A percentile compares a stretch with the other conserved stretches of the same genome.
These are phyloP conservation scores for Pythium aphanidermatum DNA, from an alignment of 352 stramenopile genomes.

Conservation along the genomic window DNA sequence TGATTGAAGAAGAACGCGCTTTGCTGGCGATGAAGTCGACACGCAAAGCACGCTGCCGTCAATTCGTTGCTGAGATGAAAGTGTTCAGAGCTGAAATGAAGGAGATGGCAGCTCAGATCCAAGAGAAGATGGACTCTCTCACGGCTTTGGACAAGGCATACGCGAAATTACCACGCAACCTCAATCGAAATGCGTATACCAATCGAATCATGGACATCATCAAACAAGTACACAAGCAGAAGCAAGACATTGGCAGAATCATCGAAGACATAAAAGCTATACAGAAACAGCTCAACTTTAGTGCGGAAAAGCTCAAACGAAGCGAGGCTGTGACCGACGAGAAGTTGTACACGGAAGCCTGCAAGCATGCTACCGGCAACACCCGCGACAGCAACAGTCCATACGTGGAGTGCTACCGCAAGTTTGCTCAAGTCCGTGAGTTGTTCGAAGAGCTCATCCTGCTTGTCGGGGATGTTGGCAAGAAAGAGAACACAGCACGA, in stretches of 20 bases:
- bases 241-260: conserved; percentile 79
- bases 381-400: conserved; percentile 17
- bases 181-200: conserved; percentile 81
- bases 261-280: conserved; percentile 68
- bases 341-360: conserved; percentile 66
- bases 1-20: conserved; percentile 41
- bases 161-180: conserved; percentile 35
- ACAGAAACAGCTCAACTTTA: conserved; percentile 76
- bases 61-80: conserved; percentile 69
- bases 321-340: conserved; percentile 80
- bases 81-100: conserved; percentile 56
- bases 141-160: conserved; percentile 50
- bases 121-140: conserved; percentile 64
- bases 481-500: conserved; percentile 66
- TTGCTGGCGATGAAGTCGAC: conserved; percentile 39
- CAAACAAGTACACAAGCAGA: conserved; percentile 87
- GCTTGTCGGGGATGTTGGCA: conserved; percentile 57
- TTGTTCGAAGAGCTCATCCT: conserved; percentile 80
- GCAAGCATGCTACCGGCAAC: conserved; percentile 16
- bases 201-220: conserved; percentile 89
- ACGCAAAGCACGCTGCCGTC: conserved; percentile 43
- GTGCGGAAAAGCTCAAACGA: conserved; percentile 75
- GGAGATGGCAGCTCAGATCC: conserved; percentile 47
- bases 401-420: conserved; percentile 82
- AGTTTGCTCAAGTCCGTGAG: conserved; percentile 75